Evolutionary conservation across 148 eudicot species (phyloP).

Genomic region (Chenopodium suecicum): DNA sequence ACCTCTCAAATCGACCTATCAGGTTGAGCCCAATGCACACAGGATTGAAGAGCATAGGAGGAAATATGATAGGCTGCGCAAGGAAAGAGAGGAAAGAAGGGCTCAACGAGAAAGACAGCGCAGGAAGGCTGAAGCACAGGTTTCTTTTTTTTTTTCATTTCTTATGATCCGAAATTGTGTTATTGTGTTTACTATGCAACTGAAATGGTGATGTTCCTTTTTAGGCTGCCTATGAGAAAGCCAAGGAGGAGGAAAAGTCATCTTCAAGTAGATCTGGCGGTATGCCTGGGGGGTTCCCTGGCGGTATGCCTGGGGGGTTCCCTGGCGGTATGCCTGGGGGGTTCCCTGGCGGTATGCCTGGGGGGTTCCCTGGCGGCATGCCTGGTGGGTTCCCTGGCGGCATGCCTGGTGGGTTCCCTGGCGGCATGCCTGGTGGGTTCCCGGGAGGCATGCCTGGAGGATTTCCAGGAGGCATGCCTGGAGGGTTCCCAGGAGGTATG

Average conservation of each 20-base stretch:
- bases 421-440: constrained; percentile 38
- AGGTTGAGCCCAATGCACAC: constrained; percentile 95
- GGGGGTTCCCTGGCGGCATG: constrained; percentile 29
- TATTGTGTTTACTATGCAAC: not conserved
- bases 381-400: constrained; percentile 29
- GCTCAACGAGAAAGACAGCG: constrained; percentile 60
- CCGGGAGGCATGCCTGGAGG: constrained; percentile 50
- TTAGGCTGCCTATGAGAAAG: constrained; percentile 96
- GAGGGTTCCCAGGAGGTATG: constrained; percentile 27
- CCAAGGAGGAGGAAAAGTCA: constrained; percentile 71
- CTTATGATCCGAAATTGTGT: not conserved
- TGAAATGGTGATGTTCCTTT: constrained; percentile 8
- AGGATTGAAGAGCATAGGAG: constrained; percentile 84
- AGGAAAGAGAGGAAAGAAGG: constrained; percentile 66
- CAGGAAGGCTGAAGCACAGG: constrained; percentile 73
- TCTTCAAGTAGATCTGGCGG: constrained; percentile 69
- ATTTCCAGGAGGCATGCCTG: constrained; percentile 23
- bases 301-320: constrained; percentile 39
- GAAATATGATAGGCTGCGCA: constrained; percentile 74
- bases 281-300: constrained; percentile 45
- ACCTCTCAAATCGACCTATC: not conserved
- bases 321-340: constrained; percentile 29
- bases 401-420: constrained; percentile 28
- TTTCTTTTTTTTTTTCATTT: not conserved
- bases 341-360: constrained; percentile 29